Conservation (phyloP, 345 rosid species). For the Bruguiera sexangula region DNA sequence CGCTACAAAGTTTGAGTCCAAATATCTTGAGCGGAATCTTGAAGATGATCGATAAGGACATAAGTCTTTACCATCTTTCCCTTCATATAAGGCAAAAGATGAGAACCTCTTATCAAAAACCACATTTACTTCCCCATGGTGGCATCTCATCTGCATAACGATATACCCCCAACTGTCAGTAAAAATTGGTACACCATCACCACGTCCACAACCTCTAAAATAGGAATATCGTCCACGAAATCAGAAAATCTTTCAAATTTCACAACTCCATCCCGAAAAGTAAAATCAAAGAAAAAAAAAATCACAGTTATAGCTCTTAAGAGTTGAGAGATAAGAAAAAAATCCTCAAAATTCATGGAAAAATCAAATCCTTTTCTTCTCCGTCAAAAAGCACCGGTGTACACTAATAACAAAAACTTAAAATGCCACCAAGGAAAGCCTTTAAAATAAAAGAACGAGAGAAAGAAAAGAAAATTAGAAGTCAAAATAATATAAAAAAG, state of each 20-base stretch:
- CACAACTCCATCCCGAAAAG: too few relatives aligned
- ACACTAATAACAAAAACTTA: too few relatives aligned
- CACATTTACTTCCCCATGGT: constrained; percentile 46
- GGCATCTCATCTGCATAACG: constrained; percentile 45
- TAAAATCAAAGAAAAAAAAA: too few relatives aligned
- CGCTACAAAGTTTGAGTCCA: constrained; percentile 41
- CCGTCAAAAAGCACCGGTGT: too few relatives aligned
- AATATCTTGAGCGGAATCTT: constrained; percentile 42
- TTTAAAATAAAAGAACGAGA: background rate
- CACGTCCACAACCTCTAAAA: too few relatives aligned
- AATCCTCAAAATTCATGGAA: too few relatives aligned
- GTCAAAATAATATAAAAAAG: background rate
- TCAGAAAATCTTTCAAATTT: too few relatives aligned
- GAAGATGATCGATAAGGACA: constrained; percentile 57
- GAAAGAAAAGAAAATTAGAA: background rate
- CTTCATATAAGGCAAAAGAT: constrained; percentile 65
- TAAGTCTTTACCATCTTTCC: constrained; percentile 36
- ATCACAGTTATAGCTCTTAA: too few relatives aligned
- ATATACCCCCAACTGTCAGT: background rate
- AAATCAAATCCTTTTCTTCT: too few relatives aligned
- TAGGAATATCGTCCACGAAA: too few relatives aligned
- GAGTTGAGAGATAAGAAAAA: too few relatives aligned
- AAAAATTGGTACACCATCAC: background rate
- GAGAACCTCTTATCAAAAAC: constrained; percentile 52
- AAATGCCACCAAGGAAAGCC: too few relatives aligned